Base-by-base conservation (phyloP, 2,329 filamentous ascomycete genomes). In the Lanzia echinophila region DNA sequence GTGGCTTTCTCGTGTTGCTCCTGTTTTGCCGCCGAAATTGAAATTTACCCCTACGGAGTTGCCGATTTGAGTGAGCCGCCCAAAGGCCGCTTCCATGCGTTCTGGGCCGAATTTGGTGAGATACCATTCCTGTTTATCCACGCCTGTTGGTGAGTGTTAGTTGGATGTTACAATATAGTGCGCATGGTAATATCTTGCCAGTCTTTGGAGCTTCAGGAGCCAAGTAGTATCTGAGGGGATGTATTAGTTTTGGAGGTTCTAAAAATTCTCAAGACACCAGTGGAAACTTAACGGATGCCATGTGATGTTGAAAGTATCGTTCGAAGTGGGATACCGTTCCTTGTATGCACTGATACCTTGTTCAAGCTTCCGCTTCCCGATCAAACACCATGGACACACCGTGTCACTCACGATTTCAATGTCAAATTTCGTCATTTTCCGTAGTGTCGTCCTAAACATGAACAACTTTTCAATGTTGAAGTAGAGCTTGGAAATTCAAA, bases 221-320 rank as follows among this genome's bases (percentile, higher is more conserved):
- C 50, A 95, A 79, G 68, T 92, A 91, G 73, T 88, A 28, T 28
- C 24, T 28, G 8, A 28, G 24, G 24, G 24, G 24, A 8, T 28
- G n/a, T n/a, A n/a, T n/a, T n/a, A n/a, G n/a, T n/a, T n/a, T n/a
- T n/a, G n/a, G n/a, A n/a, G n/a, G n/a, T n/a, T n/a, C n/a, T n/a
- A n/a, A n/a, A n/a, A n/a, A n/a, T n/a, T n/a, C n/a, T n/a, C n/a
- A n/a, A n/a, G n/a, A n/a, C n/a, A n/a, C n/a, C n/a, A n/a, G n/a
- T n/a, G n/a, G n/a, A n/a, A n/a, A n/a, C n/a, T n/a, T n/a, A n/a
- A 95, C 1, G 90, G 86, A 57, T 80, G 77, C 87, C 88, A 95
- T 57, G 77, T 79, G 13, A 87, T 81, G 45, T 76, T 78, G 72
- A 95, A 91, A 19, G 78, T 87, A 70, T 92, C 86, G 38, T 76